phyloP scores from a whole-genome alignment of 2,329 filamentous ascomycete genomes.

The Geosmithia putterillii region DNA sequence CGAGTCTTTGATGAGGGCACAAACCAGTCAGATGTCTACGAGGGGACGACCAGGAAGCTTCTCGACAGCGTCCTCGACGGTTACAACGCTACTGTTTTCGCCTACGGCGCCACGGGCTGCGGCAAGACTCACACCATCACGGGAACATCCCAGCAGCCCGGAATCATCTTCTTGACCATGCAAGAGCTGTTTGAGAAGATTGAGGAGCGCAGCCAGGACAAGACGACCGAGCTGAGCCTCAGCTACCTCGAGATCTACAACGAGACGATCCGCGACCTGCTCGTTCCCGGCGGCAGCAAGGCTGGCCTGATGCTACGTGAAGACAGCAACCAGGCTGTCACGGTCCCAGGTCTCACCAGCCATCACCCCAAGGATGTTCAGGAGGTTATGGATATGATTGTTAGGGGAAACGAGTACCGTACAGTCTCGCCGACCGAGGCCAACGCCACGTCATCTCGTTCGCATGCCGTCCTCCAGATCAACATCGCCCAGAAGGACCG shows the following conservation, averaged over 20 bases:
- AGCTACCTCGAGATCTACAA: conserved; percentile 99
- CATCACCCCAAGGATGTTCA: conserved; percentile 84
- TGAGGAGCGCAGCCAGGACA: conserved; percentile 71
- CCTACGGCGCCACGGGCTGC: conserved; percentile 94
- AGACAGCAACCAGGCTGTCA: conserved; percentile 86
- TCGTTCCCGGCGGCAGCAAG: conserved; percentile 73
- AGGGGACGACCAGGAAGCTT: conserved; percentile 78
- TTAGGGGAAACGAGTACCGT: conserved; percentile 83
- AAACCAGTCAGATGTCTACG: conserved; percentile 86
- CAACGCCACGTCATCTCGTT: conserved; percentile 93
- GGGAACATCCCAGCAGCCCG: conserved; percentile 81
- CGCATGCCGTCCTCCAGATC: conserved; percentile 93
- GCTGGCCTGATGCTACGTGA: conserved; percentile 83
- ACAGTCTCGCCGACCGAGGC: conserved; percentile 96
- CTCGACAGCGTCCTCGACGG: conserved; percentile 92
- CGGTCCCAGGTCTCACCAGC: conserved; percentile 80
- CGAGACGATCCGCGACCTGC: conserved; percentile 89
- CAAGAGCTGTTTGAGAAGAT: conserved; percentile 98
- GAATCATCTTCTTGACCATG: conserved; percentile 98
- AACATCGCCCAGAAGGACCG: conserved; percentile 91
- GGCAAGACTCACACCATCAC: conserved; percentile 98
- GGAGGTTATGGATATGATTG: conserved; percentile 99
- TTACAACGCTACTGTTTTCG: conserved; percentile 98
- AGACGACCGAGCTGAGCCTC: conserved; percentile 78
- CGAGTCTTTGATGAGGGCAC: conserved; percentile 93